These are phyloP conservation scores for Evansstolkia leycettana DNA, from an alignment of 495 filamentous ascomycete species.

Conservation along the genomic window DNA sequence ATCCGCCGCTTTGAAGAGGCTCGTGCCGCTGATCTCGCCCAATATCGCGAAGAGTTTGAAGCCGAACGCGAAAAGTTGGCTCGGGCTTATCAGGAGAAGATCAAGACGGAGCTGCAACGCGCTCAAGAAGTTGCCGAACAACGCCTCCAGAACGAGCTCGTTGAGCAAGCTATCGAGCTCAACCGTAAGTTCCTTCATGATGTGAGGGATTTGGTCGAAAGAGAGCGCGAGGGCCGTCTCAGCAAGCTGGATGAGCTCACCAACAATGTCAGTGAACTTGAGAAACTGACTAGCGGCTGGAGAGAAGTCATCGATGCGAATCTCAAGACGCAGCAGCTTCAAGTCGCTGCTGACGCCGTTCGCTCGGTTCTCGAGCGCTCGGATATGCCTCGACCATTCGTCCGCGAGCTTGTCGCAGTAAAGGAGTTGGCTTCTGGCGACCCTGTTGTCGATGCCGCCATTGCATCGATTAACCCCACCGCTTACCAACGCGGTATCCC, in stretches of 20 bases:
- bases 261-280: slow-evolving; percentile 63
- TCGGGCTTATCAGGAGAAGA: slow-evolving; percentile 63
- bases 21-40: slow-evolving; percentile 60
- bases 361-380: slow-evolving; percentile 65
- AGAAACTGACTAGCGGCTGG: slow-evolving; percentile 74
- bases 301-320: slow-evolving; percentile 77
- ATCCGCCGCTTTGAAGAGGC: slow-evolving; percentile 56
- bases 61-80: slow-evolving; percentile 68
- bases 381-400: slow-evolving; percentile 67
- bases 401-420: slow-evolving; percentile 80
- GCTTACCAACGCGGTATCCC: slow-evolving; percentile 91
- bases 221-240: slow-evolving; percentile 77
- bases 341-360: slow-evolving; percentile 89
- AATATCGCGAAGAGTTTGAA: slow-evolving; percentile 83
- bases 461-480: slow-evolving; percentile 82
- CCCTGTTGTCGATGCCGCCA: slow-evolving; percentile 75
- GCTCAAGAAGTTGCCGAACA: slow-evolving; percentile 66
- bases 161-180: slow-evolving; percentile 81
- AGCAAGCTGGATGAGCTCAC: slow-evolving; percentile 73
- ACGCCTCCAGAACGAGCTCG: slow-evolving; percentile 67
- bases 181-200: slow-evolving; percentile 71
- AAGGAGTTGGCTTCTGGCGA: slow-evolving; percentile 82
- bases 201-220: slow-evolving; percentile 71
- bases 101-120: slow-evolving; percentile 61
- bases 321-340: slow-evolving; percentile 86